phyloP scores from a whole-genome alignment of 2,329 filamentous ascomycete genomes.

The Malbranchea zuffiana region DNA sequence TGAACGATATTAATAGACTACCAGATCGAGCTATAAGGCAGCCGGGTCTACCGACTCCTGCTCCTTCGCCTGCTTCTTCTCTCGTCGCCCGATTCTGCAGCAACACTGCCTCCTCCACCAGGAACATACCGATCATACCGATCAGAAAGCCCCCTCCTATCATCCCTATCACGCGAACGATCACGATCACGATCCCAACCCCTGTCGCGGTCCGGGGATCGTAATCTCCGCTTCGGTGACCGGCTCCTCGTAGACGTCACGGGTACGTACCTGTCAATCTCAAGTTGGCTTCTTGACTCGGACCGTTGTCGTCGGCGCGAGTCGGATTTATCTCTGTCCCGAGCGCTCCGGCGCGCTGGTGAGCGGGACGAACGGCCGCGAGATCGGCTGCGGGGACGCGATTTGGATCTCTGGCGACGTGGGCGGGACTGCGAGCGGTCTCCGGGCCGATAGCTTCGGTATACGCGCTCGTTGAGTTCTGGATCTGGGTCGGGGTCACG shows the following conservation, averaged over 20 bases:
- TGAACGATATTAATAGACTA: no score
- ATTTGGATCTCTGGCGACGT: constrained; percentile 13
- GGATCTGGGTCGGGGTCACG: constrained; percentile 14
- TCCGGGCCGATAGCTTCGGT: constrained; percentile 18
- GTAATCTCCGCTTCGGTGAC: constrained; percentile 30
- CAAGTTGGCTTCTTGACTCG: constrained; percentile 26
- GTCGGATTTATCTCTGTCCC: constrained; percentile 11
- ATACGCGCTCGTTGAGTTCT: no score
- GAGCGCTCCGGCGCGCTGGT: constrained; percentile 13
- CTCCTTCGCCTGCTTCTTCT: constrained; percentile 17
- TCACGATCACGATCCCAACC: constrained; percentile 6
- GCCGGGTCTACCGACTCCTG: constrained; percentile 20
- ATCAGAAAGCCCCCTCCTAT: constrained; percentile 26
- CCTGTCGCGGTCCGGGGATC: constrained; percentile 20
- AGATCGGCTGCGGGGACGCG: constrained; percentile 15
- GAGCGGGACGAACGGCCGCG: constrained; percentile 19
- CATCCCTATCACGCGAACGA: constrained; percentile 17
- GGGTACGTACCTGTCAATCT: constrained; percentile 37
- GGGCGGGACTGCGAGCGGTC: constrained; percentile 17
- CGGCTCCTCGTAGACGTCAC: constrained; percentile 31
- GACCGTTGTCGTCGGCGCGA: constrained; percentile 21
- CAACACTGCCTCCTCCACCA: constrained; percentile 21
- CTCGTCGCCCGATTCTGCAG: constrained; percentile 11
- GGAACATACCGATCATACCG: constrained; percentile 40
- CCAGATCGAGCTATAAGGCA: no score